Percentiles rank a stretch among this genome's conserved stretches.
phyloP scores from a whole-genome alignment of 2,329 filamentous ascomycete species.

The Alternaria consortialis region DNA sequence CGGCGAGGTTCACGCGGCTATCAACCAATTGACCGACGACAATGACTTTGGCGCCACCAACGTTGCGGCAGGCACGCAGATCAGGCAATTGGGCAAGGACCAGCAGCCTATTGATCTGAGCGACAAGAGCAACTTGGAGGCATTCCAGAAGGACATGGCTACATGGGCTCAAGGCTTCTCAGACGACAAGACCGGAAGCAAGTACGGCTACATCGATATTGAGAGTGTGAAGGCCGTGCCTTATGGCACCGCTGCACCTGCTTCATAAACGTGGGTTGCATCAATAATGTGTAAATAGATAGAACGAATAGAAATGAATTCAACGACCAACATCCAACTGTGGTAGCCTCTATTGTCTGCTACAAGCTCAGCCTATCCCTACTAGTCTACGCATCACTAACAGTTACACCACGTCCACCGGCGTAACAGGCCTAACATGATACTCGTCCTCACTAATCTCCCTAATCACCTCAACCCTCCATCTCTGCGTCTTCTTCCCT shows the following conservation, averaged over 20 bases:
- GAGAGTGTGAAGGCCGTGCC: constrained; percentile 48
- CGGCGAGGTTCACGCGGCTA: constrained; percentile 55
- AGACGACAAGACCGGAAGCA: constrained; percentile 50
- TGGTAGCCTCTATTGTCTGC: not conserved
- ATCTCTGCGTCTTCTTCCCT: constrained; percentile 31
- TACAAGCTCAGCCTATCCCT: not conserved
- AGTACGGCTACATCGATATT: constrained; percentile 59
- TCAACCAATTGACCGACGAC: constrained; percentile 59
- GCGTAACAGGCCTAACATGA: not conserved
- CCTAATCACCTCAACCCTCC: constrained; percentile 30
- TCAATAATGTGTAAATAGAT: not conserved
- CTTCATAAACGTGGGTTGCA: not conserved
- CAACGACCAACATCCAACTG: not conserved
- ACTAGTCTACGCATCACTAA: not conserved
- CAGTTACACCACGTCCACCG: not conserved
- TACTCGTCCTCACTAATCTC: constrained; percentile 22
- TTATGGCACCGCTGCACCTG: constrained; percentile 42
- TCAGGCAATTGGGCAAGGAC: constrained; percentile 62
- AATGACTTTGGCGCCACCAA: constrained; percentile 62
- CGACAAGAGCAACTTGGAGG: constrained; percentile 57
- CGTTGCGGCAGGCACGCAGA: constrained; percentile 60
- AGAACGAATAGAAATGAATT: not conserved
- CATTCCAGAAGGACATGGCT: constrained; percentile 60
- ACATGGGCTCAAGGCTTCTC: constrained; percentile 54
- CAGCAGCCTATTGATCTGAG: constrained; percentile 64